Conservation (phyloP, 108 stramenopile genomes). For the Stephanodiscus minutulus region DNA sequence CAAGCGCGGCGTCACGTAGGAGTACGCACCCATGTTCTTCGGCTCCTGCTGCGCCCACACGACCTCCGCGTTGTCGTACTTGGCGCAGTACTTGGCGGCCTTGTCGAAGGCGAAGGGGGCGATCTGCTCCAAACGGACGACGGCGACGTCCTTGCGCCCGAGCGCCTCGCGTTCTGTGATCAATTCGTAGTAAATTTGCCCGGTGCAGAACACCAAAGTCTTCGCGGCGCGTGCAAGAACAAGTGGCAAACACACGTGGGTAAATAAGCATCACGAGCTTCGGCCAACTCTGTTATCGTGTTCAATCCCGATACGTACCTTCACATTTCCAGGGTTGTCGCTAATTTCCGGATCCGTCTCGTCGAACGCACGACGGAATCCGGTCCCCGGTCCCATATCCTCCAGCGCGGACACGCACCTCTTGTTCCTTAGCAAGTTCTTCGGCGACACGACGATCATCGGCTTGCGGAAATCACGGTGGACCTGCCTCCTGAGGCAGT, state of each 20-base stretch:
- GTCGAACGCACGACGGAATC: constrained; percentile 83
- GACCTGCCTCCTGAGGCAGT: constrained; percentile 97
- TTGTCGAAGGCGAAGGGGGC: constrained; percentile 98
- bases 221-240: constrained; percentile 8
- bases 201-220: constrained; percentile 94
- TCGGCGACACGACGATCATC: constrained; percentile 95
- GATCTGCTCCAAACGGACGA: constrained; percentile 97
- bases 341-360: constrained; percentile 78
- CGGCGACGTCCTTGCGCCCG: constrained; percentile 86
- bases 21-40: constrained; percentile 98
- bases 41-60: constrained; percentile 97
- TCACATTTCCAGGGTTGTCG: constrained; percentile 81
- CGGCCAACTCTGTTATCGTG: not conserved
- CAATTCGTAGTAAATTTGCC: constrained; percentile 99
- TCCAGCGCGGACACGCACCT: constrained; percentile 84
- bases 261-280: not conserved
- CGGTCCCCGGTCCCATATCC: constrained; percentile 92
- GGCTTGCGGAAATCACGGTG: constrained; percentile 99
- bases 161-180: constrained; percentile 85
- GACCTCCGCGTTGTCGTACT: constrained; percentile 93
- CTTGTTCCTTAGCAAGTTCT: constrained; percentile 94
- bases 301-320: constrained; percentile 49
- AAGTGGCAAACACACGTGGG: not conserved
- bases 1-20: constrained; percentile 88
- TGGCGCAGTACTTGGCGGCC: constrained; percentile 74